Conservation (phyloP, 805 yeast genomes). For the Lipomyces sp. region DNA sequence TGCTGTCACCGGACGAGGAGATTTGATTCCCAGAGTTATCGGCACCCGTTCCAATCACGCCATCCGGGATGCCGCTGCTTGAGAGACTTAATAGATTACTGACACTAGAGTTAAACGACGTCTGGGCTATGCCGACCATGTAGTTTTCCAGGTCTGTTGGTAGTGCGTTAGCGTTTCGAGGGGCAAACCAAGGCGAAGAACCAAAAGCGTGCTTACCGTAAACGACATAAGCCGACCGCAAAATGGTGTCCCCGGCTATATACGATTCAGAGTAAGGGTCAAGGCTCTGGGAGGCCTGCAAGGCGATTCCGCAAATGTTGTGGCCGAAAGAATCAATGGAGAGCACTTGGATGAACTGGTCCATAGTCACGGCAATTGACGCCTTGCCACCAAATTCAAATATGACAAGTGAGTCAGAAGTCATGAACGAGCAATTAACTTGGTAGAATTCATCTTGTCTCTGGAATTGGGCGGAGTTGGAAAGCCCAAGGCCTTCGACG, state of each 20-base stretch:
- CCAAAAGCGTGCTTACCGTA: slow-evolving; percentile 48
- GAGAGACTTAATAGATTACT: slow-evolving; percentile 31
- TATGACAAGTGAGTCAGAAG: slow-evolving; percentile 42
- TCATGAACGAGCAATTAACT: slow-evolving; percentile 45
- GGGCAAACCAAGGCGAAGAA: slow-evolving; percentile 45
- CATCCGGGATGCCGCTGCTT: slow-evolving; percentile 21
- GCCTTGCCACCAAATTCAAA: slow-evolving; percentile 58
- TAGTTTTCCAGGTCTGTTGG: slow-evolving; percentile 51
- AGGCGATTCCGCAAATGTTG: slow-evolving; percentile 36
- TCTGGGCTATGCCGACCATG: slow-evolving; percentile 61
- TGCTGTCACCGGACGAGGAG: not conserved
- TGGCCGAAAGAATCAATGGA: slow-evolving; percentile 34
- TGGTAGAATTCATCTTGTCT: slow-evolving; percentile 49
- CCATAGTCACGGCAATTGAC: slow-evolving; percentile 51
- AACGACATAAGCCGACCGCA: slow-evolving; percentile 58
- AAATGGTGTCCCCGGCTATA: slow-evolving; percentile 59
- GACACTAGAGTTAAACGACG: slow-evolving; percentile 41
- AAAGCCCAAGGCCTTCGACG: slow-evolving; percentile 46
- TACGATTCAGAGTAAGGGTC: slow-evolving; percentile 6
- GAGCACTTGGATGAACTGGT: not conserved
- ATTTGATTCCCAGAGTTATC: not conserved
- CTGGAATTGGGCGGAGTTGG: slow-evolving; percentile 46
- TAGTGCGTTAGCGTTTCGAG: not conserved
- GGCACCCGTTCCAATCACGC: not conserved
- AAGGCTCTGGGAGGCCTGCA: slow-evolving; percentile 38